Evolutionary conservation across 805 yeast species (phyloP), one percentile per base, ranked within the genome.

Genomic region (Yarrowia sp.): DNA sequence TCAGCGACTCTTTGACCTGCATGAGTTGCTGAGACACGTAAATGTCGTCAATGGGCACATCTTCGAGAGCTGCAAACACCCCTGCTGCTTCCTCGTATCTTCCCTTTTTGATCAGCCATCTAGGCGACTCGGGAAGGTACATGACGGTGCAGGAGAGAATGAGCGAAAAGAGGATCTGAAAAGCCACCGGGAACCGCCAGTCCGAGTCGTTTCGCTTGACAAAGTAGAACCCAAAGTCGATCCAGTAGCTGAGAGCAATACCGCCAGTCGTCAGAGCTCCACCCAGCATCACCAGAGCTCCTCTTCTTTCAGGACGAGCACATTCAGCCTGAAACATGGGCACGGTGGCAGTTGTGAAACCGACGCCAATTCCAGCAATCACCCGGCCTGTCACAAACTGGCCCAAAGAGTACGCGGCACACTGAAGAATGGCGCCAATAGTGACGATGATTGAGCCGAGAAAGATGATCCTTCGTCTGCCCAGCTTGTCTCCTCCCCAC

Each of bases 241-340:
- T 67, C 58, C 86, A 85, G 75, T 86, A 89, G 9, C 89, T 87
- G 40, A 88, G 80, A 44, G 92, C 92, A 73, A 86, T 89, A 75
- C 96, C 95, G 55, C 87, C 82, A 34, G 88, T 87, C 71, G 88
- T 86, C 42, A 87, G 83, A 34, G 90, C 84, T 66, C 93, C 93
- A 78, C 88, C 90, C 73, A 88, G 79, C 72, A 85, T 84, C 67
- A 89, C 91, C 72, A 88, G 78, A 69, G 84, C 79, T 72, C 94
- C 94, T 80, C 94, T 84, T 71, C 82, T 83, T 71, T 84, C 85
- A 9, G 91, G 84, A 69, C 83, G 84, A 53, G 92, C 84, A 79
- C 87, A 84, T 77, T 90, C 96, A 0, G 94, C 84, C 76, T 88
- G 93, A 87, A 91, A 90, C 69, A 89, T 89, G 15, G 96, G 96